Percentiles rank a stretch among this genome's conserved stretches.
Conservation (phyloP, 2,329 filamentous ascomycete species). For the Venturia carpophila region DNA sequence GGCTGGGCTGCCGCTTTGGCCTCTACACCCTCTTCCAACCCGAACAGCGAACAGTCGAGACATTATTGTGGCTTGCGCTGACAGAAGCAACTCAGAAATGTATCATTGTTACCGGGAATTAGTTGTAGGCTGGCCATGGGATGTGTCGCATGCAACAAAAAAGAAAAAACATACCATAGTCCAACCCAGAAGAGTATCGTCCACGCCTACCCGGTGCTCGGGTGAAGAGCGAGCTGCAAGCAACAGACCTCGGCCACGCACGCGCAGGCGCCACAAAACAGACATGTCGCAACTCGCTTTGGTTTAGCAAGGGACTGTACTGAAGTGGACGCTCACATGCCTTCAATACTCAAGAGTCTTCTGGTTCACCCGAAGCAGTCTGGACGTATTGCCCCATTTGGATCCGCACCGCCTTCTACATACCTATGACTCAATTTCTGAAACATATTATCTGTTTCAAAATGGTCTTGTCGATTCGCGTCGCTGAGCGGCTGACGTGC, state of each 20-base stretch:
- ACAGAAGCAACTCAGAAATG: neutral
- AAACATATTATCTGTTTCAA: neutral
- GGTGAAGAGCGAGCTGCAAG: no score
- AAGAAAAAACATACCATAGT: no score
- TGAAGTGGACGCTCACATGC: neutral
- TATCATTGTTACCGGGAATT: neutral
- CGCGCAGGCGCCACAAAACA: neutral
- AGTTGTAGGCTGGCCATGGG: no score
- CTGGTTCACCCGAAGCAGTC: neutral
- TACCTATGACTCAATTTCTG: neutral
- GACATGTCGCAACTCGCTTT: neutral
- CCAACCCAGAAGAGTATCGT: neutral
- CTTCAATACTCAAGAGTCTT: neutral
- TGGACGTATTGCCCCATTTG: neutral
- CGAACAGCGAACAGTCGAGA: neutral
- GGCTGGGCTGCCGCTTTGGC: neutral
- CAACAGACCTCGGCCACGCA: neutral
- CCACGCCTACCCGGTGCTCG: neutral
- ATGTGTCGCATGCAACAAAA: no score
- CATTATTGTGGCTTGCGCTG: neutral
- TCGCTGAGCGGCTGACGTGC: no score
- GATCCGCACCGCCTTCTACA: neutral
- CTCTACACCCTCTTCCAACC: neutral
- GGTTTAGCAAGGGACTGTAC: neutral
- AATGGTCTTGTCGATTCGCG: neutral